These are phyloP conservation scores for Russula compacta DNA, from an alignment of 768 basidiomycete genomes.

Conservation along the genomic window DNA sequence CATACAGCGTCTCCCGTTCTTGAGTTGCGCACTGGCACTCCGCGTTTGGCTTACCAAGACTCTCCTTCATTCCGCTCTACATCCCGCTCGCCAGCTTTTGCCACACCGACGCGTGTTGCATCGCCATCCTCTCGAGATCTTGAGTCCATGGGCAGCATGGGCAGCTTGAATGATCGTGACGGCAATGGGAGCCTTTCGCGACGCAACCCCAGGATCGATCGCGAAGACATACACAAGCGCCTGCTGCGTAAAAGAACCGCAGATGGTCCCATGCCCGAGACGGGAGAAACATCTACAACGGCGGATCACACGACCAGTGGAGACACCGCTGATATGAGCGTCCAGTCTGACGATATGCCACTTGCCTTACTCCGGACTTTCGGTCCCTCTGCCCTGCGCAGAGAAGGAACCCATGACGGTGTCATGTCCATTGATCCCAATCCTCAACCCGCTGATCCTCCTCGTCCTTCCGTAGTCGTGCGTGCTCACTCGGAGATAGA, in stretches of 20 bases:
- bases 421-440: constrained; percentile 29
- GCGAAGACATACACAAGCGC: constrained; percentile 44
- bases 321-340: not conserved
- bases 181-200: constrained; percentile 23
- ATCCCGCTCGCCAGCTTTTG: constrained; percentile 16
- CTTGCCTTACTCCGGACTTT: not conserved
- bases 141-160: constrained; percentile 16
- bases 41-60: not conserved
- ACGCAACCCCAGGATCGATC: constrained; percentile 38
- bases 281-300: not conserved
- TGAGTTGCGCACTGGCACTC: not conserved
- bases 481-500: constrained; percentile 24
- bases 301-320: not conserved
- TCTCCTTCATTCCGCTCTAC: constrained; percentile 9
- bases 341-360: not conserved
- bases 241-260: constrained; percentile 37
- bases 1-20: not conserved
- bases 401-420: constrained; percentile 27
- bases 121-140: constrained; percentile 13
- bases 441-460: constrained; percentile 28
- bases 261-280: constrained; percentile 32
- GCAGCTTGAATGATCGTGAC: constrained; percentile 20
- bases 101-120: constrained; percentile 11
- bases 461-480: constrained; percentile 23
- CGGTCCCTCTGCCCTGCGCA: not conserved